Evolutionary conservation across 768 basidiomycete species (phyloP).

Genomic region (Suillus clintonianus): DNA sequence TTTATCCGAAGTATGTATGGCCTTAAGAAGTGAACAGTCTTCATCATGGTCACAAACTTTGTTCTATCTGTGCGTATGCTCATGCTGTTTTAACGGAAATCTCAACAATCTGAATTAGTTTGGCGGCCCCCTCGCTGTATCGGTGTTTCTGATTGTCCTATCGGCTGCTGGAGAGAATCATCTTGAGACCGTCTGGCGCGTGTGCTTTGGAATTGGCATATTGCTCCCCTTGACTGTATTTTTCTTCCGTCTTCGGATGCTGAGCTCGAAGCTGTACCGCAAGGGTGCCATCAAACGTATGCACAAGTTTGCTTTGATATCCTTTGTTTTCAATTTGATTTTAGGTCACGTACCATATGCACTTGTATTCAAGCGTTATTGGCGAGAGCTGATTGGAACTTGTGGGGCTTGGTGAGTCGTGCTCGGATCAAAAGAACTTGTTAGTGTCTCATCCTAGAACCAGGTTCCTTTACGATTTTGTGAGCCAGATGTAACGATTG

Average conservation of each 20-base stretch:
- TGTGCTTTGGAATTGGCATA: conserved; percentile 66
- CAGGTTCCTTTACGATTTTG: conserved; percentile 75
- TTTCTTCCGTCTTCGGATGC: conserved; percentile 72
- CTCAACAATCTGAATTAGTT: conserved; percentile 40
- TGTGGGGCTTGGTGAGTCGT: conserved; percentile 64
- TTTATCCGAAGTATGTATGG: conserved; percentile 2
- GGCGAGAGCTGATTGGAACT: conserved; percentile 69
- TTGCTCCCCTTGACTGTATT: conserved; percentile 67
- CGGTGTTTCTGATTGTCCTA: conserved; percentile 67
- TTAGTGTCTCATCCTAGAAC: conserved; percentile 6
- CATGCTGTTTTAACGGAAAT: not conserved
- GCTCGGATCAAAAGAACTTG: not conserved
- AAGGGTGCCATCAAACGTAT: conserved; percentile 66
- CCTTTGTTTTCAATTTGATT: conserved; percentile 3
- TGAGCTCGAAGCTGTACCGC: conserved; percentile 64
- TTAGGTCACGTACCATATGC: conserved; percentile 60
- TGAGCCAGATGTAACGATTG: conserved; percentile 17
- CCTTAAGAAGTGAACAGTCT: conserved; percentile 40
- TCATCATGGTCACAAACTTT: conserved; percentile 78
- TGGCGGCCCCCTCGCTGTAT: conserved; percentile 66
- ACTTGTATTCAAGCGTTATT: conserved; percentile 63
- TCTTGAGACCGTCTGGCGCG: conserved; percentile 66
- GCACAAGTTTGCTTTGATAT: not conserved
- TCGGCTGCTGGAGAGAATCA: conserved; percentile 65
- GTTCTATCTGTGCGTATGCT: conserved; percentile 53